Evolutionary conservation across 1,284 basidiomycete genomes (phyloP), one percentile per base, ranked within the genome.

Genomic region (Marasmius sp.): DNA sequence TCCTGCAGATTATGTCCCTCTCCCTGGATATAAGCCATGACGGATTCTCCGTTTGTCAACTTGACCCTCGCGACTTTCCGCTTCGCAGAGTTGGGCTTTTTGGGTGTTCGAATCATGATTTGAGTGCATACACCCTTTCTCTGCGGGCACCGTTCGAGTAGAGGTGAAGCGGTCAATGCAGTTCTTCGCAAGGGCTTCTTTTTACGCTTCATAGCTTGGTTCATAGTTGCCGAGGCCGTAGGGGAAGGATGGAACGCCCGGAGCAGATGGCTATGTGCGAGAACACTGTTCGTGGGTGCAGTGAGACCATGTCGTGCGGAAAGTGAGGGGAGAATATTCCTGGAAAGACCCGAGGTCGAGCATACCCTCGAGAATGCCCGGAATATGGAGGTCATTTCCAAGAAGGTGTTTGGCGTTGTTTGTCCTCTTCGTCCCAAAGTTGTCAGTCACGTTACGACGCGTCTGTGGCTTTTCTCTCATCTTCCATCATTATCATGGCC

Each of bases 1-100:
- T 99, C 97, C 79, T 99, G 97, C 70, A 99, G 77, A 74, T 98
- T 98, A 76, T 99, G 97, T 1, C 97, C 97, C 72, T 99, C 97
- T 67, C 97, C 97, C 47, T 93, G 93, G 60, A 99, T 96, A 74
- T 98, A 99, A 14, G 96, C 96, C 77, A 93, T 91, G 62, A 96
- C 85, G 47, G 88, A 90, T 74, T 93, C 91, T 57, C 97, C 97
- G 38, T 92, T 97, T 38, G 90, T 86, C 56, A 99, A 82, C 80
- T 97, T 97, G 68, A 99, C 91, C 72, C 94, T 86, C 48, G 95
- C 95, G 63, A 98, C 94, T 79, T 98, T 99, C 65, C 97, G 93
- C 72, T 98, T 95, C 50, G 96, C 96, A 48, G 97, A 99, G 79
- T 99, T 99, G 66, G 97, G 97, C 75, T 99, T 99, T 82, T 96